Evolutionary conservation across 345 rosid genomes (phyloP).

Genomic region (Murraya paniculata): DNA sequence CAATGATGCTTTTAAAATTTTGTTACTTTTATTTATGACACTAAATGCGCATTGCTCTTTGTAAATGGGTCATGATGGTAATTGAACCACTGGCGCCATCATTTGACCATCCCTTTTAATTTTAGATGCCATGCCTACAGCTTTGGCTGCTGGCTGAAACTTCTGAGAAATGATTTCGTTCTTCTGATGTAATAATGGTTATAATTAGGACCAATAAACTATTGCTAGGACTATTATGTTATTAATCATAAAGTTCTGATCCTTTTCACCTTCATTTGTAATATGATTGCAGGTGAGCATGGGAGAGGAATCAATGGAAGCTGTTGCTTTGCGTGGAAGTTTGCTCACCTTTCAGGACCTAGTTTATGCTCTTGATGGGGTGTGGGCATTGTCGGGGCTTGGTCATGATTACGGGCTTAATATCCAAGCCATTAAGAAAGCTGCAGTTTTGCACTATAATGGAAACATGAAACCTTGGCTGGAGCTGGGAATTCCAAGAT

Average conservation of each 20-base stretch:
- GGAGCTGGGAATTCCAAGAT: conserved; percentile 83
- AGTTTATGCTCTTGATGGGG: conserved; percentile 55
- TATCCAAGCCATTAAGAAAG: conserved; percentile 46
- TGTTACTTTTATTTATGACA: background rate
- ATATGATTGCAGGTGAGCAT: conserved; percentile 35
- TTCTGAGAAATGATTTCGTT: background rate
- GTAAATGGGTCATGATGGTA: background rate
- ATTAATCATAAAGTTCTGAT: background rate
- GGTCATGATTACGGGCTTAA: conserved; percentile 66
- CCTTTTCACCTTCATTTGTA: conserved; percentile 8
- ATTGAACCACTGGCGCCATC: background rate
- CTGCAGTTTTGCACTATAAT: conserved; percentile 80
- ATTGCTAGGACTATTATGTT: background rate
- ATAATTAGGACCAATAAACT: background rate
- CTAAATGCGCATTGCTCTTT: background rate
- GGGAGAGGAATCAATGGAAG: conserved; percentile 46
- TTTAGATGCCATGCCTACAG: background rate
- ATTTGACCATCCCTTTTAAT: background rate
- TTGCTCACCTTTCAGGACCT: conserved; percentile 75
- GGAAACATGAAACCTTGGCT: conserved; percentile 99
- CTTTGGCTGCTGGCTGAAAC: background rate
- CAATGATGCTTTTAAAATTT: background rate
- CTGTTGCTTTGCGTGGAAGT: conserved; percentile 58
- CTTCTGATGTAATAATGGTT: background rate
- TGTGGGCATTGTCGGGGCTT: conserved; percentile 76